Evolutionary conservation across 805 yeast genomes (phyloP), one percentile per base, ranked within the genome.

Genomic region (Clavispora vitiphila): DNA sequence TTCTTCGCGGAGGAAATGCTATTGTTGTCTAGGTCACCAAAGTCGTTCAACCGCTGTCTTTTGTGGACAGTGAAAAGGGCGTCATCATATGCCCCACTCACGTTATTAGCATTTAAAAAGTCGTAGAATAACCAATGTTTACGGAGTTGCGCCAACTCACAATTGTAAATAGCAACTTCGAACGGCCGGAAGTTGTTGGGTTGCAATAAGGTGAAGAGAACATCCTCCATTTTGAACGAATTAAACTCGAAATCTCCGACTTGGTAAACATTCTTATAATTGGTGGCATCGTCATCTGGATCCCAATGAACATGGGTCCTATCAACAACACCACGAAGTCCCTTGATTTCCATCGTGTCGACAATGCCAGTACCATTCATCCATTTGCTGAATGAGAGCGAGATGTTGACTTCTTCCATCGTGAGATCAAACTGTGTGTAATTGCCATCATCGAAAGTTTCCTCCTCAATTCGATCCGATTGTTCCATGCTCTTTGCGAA

Each of bases 221-320:
- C 83, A 61, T 93, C 99, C 51, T 86, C 87, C 78, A 91, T 75
- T 42, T 76, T 78, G 59, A 88, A 85, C 42, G 78, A 78, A 39
- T 86, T 90, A 55, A 91, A 78, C 60, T 93, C 96, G 70, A 95
- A 91, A 64, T 93, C 99, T 7, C 97, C 98, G 0, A 90, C 89
- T 41, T 71, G 73, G 45, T 82, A 77, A 32, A 80, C 61, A 56
- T 87, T 84, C 54, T 78, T 78, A 62, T 87, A 88, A 55, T 84
- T 80, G 21, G 87, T 75, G 2, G 98, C 90, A 53, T 83, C 90
- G 56, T 86, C 95, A 36, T 81, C 77, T 3, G 83, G 81, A 42
- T 78, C 78, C 95, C 96, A 89, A 40, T 64, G 65, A 15, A 93
- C 93, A 60, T 85, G 91, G 0, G 95, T 80, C 49, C 99, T 74